A percentile compares a stretch with the other conserved stretches of the same genome.
phyloP scores from a whole-genome alignment of 306 rosid species.

The Hippophae tibetana region DNA sequence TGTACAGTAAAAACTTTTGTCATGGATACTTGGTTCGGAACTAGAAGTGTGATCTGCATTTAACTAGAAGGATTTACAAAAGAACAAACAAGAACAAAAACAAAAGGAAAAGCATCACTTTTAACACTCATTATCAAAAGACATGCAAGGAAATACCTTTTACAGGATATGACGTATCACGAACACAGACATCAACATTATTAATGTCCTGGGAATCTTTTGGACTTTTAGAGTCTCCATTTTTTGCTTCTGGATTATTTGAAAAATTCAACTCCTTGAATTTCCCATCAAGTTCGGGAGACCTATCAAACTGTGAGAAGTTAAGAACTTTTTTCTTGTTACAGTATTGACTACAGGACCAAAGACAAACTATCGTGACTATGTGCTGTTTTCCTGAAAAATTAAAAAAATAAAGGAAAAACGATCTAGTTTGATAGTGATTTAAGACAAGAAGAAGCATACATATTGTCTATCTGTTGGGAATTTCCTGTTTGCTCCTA shows the following conservation, averaged over 20 bases:
- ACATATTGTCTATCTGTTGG: slow-evolving; percentile 36
- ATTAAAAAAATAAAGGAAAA: neutral
- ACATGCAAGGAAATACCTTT: slow-evolving; percentile 30
- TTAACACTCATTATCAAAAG: no score
- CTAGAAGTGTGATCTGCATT: slow-evolving; percentile 42
- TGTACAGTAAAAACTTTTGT: slow-evolving; percentile 20
- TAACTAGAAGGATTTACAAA: slow-evolving; percentile 18
- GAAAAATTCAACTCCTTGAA: slow-evolving; percentile 8
- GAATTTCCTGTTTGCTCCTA: slow-evolving; percentile 24
- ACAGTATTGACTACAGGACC: slow-evolving; percentile 19
- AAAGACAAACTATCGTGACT: slow-evolving; percentile 2
- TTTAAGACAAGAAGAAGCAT: slow-evolving; percentile 22
- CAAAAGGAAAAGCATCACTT: no score
- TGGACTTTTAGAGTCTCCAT: slow-evolving; percentile 18
- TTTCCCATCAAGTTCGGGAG: slow-evolving; percentile 28
- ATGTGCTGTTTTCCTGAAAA: neutral
- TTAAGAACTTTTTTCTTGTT: slow-evolving; percentile 32
- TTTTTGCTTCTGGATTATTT: slow-evolving; percentile 27
- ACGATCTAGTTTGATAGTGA: slow-evolving; percentile 1
- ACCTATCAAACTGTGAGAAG: slow-evolving; percentile 66
- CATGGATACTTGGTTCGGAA: slow-evolving; percentile 26
- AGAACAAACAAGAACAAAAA: neutral
- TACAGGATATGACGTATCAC: slow-evolving; percentile 37
- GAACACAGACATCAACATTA: slow-evolving; percentile 38
- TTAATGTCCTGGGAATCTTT: slow-evolving; percentile 21